Evolutionary conservation across 345 rosid genomes (phyloP), one percentile per base, ranked within the genome.

Genomic region (Eucalyptus pauciflora): DNA sequence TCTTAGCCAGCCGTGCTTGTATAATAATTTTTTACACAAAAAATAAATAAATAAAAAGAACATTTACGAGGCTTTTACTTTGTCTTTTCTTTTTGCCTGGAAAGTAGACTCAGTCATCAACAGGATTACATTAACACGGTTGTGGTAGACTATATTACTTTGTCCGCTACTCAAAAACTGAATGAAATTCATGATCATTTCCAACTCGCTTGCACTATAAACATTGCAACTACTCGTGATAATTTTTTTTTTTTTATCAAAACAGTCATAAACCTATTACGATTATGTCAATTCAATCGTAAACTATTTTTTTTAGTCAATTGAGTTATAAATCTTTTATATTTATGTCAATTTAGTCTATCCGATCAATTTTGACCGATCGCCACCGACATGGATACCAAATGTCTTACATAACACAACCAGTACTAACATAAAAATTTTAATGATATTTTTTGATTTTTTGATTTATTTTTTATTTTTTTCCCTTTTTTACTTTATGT

Each of bases 201-300:
- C 10, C 22, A 67, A 67, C 41, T 31, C 79, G 7, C 41, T 67
- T 7, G 0, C 41, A 62, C 8, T 0, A 62, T 29, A 29, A 67
- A 3, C 41, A 67, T 67, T 67, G 5, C 6, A 0, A 31, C 79
- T 15, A 8, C 43, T 31, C 3, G 0, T 31, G 79, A 31, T 67
- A n/a, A 15, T 15, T 7, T n/a, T n/a, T 15, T 7, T n/a, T n/a
- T 14, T 62, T 29, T 52, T 52, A 52, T 52, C 24, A 52, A 52
- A 52, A 52, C 0, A 52, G 0, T 0, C 0, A 52, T 52, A 18
- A 52, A 52, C 2, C 0, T 52, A 18, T 1, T 18, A 1, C 0
- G 24, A 52, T 52, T 52, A 0, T 52, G 2, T 0, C 4, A 52
- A 52, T 52, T 52, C 1, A 52, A 0, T 52, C 0, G 0, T 52